These are phyloP conservation scores for Fusarium sp. DNA, from an alignment of 2,329 filamentous ascomycete species.

Conservation along the genomic window DNA sequence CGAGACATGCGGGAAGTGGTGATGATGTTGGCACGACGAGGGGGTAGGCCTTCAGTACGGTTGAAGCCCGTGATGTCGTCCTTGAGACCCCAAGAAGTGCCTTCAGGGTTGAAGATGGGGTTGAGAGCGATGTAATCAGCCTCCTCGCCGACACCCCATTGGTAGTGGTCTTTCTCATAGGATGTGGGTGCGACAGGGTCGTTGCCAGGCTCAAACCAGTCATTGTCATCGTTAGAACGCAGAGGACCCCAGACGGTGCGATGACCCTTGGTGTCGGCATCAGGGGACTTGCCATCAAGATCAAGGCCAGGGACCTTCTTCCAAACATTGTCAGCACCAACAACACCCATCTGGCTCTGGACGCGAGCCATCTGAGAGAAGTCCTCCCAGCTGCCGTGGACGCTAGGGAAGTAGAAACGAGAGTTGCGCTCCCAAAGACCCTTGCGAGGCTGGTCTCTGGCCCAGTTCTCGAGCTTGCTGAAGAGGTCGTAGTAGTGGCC, in stretches of 20 bases:
- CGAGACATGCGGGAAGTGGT: constrained; percentile 87
- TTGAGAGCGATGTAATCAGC: constrained; percentile 93
- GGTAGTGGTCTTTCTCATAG: constrained; percentile 83
- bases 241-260: constrained; percentile 86
- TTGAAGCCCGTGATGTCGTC: constrained; percentile 91
- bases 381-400: constrained; percentile 84
- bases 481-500: constrained; percentile 86
- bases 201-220: constrained; percentile 79
- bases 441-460: constrained; percentile 79
- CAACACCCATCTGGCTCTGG: constrained; percentile 77
- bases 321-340: constrained; percentile 77
- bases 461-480: constrained; percentile 76
- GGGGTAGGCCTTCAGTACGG: constrained; percentile 67
- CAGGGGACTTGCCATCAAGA: constrained; percentile 53
- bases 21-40: constrained; percentile 88
- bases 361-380: constrained; percentile 80
- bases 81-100: constrained; percentile 84
- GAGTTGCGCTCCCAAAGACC: constrained; percentile 84
- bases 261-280: constrained; percentile 49
- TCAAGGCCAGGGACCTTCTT: constrained; percentile 60
- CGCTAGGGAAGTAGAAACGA: constrained; percentile 81
- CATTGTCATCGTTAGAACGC: constrained; percentile 73
- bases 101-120: constrained; percentile 89
- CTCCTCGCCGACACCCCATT: constrained; percentile 90
- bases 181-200: constrained; percentile 77